Conservation (phyloP, 495 filamentous ascomycete genomes). For the Neurospora intermedia region DNA sequence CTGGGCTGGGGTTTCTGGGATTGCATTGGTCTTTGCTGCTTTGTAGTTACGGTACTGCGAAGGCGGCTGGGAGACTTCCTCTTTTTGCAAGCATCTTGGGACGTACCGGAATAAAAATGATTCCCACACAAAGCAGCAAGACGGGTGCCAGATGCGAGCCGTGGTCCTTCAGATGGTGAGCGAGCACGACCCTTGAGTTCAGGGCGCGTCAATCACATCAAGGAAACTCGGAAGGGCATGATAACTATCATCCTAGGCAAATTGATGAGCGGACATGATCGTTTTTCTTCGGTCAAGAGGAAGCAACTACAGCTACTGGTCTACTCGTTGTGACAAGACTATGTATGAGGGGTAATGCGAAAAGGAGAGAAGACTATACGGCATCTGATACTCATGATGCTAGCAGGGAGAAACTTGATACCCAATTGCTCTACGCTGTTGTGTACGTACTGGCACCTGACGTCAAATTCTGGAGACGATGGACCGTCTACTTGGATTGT, state of each 20-base stretch:
- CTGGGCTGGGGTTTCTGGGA: constrained; percentile 45
- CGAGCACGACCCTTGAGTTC: not conserved
- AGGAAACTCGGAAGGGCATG: not conserved
- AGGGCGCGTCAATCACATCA: not conserved
- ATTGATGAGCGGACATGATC: not conserved
- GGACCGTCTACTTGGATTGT: not conserved
- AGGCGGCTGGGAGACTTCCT: constrained; percentile 22
- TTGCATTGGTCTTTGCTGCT: constrained; percentile 45
- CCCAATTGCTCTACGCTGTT: not conserved
- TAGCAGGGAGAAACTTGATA: not conserved
- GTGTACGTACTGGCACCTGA: not conserved
- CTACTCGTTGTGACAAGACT: not conserved
- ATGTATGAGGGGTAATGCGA: not conserved
- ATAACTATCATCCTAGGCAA: constrained; percentile 1
- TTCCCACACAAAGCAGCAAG: constrained; percentile 22
- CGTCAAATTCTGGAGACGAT: not conserved
- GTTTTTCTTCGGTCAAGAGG: not conserved
- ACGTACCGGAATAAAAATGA: constrained; percentile 26
- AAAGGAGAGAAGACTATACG: not conserved
- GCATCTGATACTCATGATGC: not conserved
- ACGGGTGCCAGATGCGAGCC: not conserved
- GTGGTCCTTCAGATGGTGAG: not conserved
- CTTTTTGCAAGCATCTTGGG: constrained; percentile 23
- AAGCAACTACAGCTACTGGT: not conserved
- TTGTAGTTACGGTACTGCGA: constrained; percentile 40